A percentile compares a stretch with the other conserved stretches of the same genome.
Conservation (phyloP, 139 green algal genomes). For the Monoraphidium neglectum region DNA sequence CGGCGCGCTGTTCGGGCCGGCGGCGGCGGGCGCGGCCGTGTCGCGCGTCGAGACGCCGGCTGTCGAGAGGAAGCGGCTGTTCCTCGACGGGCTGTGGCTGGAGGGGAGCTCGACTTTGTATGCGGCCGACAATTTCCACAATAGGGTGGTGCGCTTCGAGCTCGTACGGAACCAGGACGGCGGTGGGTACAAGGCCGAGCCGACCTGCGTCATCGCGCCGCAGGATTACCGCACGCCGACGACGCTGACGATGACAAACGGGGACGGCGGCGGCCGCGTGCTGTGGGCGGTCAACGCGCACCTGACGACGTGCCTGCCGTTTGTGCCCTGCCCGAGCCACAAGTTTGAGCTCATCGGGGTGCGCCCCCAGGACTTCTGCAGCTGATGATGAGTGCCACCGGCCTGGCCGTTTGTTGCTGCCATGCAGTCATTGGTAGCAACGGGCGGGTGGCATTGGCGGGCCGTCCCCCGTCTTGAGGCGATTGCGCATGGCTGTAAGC, state of each 20-base stretch:
- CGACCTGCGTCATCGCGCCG: conserved; percentile 1
- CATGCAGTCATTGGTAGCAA: too few relatives aligned
- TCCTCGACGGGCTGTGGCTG: conserved; percentile 22
- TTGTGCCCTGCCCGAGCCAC: conserved; percentile 20
- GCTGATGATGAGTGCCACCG: too few relatives aligned
- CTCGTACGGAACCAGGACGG: background rate
- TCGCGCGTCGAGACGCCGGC: background rate
- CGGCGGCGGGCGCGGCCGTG: background rate
- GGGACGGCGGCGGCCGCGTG: background rate
- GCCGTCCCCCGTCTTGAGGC: too few relatives aligned
- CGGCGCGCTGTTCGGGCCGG: background rate
- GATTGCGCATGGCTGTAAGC: too few relatives aligned
- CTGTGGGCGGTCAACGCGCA: conserved; percentile 22
- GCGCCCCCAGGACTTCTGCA: background rate
- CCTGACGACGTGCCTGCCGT: conserved; percentile 23
- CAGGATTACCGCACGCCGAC: conserved; percentile 6
- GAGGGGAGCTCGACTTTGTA: background rate
- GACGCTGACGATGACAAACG: background rate
- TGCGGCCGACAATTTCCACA: conserved; percentile 26
- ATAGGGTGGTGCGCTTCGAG: conserved; percentile 7
- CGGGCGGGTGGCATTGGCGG: too few relatives aligned
- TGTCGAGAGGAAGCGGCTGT: background rate
- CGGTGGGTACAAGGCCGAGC: too few relatives aligned
- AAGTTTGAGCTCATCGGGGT: conserved; percentile 15
- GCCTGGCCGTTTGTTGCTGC: too few relatives aligned